A percentile compares a stretch with the other conserved stretches of the same genome.
phyloP scores from a whole-genome alignment of 1,284 basidiomycete genomes.

The Hymenochaete sp. region DNA sequence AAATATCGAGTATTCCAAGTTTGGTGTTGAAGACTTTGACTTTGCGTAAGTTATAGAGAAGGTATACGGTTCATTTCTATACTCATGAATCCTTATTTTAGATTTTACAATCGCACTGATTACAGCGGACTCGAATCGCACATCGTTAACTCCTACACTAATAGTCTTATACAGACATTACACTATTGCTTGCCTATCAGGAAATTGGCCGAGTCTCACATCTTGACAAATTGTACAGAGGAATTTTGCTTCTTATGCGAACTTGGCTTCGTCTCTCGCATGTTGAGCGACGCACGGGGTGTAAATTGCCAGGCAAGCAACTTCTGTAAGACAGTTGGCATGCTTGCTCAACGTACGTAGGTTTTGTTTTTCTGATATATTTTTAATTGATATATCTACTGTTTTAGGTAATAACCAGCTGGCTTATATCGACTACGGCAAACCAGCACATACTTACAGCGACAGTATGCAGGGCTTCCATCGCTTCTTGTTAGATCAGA shows the following conservation, averaged over 20 bases:
- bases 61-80: not conserved
- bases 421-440: constrained; percentile 85
- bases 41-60: constrained; percentile 62
- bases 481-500: constrained; percentile 82
- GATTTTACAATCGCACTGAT: constrained; percentile 86
- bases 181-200: constrained; percentile 80
- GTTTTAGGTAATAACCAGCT: constrained; percentile 61
- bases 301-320: constrained; percentile 96
- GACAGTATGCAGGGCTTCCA: constrained; percentile 93
- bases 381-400: constrained; percentile 15
- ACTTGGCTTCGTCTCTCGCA: constrained; percentile 88
- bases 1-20: constrained; percentile 97
- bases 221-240: constrained; percentile 75
- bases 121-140: constrained; percentile 95
- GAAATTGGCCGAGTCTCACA: constrained; percentile 83
- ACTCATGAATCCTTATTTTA: constrained; percentile 27
- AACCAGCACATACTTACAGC: constrained; percentile 67
- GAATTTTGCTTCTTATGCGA: constrained; percentile 95
- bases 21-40: constrained; percentile 99
- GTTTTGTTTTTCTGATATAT: not conserved
- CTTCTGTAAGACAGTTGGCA: constrained; percentile 88
- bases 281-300: constrained; percentile 92
- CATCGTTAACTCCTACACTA: constrained; percentile 96
- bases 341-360: constrained; percentile 59
- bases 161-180: constrained; percentile 84